Evolutionary conservation across 805 yeast species (phyloP).

Genomic region (Peterozyma xylosa): DNA sequence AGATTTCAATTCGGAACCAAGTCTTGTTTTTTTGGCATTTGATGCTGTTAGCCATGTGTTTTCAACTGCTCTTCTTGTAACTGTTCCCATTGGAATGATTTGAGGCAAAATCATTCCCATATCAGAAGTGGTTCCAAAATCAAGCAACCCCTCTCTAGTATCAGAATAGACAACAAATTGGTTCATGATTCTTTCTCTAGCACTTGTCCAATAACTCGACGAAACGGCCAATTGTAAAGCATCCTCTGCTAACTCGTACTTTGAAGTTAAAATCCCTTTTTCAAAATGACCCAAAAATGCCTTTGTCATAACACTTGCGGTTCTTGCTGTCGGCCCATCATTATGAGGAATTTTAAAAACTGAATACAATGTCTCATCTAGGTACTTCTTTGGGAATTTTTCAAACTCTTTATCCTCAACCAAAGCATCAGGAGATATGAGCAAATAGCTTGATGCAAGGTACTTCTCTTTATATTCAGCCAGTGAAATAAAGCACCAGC

Average conservation of each 20-base stretch:
- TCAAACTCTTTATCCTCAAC: constrained; percentile 10
- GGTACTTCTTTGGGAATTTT: constrained; percentile 4
- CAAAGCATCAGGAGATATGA: constrained; percentile 12
- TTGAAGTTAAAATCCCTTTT: constrained; percentile 63
- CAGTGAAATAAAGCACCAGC: constrained; percentile 84
- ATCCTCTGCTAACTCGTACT: constrained; percentile 62
- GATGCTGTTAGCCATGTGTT: constrained; percentile 97
- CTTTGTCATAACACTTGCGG: constrained; percentile 74
- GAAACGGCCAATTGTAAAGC: constrained; percentile 72
- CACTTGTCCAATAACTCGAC: constrained; percentile 90
- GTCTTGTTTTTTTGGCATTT: constrained; percentile 75
- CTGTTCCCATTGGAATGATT: constrained; percentile 89
- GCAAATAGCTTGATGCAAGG: constrained; percentile 29
- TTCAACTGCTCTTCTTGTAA: constrained; percentile 94
- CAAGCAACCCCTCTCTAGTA: constrained; percentile 5
- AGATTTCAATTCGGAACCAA: constrained; percentile 92
- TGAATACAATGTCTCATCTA: constrained; percentile 9
- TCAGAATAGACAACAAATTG: constrained; percentile 74
- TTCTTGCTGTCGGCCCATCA: constrained; percentile 66
- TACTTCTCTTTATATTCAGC: constrained; percentile 25
- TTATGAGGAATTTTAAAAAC: constrained; percentile 81
- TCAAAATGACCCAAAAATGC: constrained; percentile 67
- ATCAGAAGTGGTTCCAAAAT: constrained; percentile 12
- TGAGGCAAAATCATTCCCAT: constrained; percentile 79
- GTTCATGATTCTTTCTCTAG: constrained; percentile 72